These are phyloP conservation scores for Scheffersomyces titani DNA, from an alignment of 1,139 yeast genomes.

Conservation along the genomic window DNA sequence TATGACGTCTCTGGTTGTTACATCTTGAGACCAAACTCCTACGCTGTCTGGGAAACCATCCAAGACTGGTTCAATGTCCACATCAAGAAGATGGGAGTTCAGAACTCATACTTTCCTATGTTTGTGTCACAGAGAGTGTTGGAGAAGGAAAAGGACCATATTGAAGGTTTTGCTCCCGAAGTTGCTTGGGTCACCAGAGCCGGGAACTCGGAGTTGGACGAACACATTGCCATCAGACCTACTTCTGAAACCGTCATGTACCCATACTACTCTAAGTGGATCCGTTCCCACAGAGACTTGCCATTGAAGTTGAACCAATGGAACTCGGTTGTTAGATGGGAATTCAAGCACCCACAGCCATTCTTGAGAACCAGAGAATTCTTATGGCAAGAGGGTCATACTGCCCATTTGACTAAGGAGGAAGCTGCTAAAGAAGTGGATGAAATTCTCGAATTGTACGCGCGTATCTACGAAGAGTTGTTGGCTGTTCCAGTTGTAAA, in stretches of 20 bases:
- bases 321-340: slow-evolving; percentile 99
- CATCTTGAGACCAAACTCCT: slow-evolving; percentile 95
- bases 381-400: slow-evolving; percentile 99
- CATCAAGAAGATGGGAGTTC: slow-evolving; percentile 87
- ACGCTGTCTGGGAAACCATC: slow-evolving; percentile 91
- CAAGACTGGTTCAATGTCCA: slow-evolving; percentile 81
- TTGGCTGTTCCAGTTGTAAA: slow-evolving; percentile 97
- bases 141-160: slow-evolving; percentile 97
- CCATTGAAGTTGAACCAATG: slow-evolving; percentile 97
- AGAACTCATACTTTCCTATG: slow-evolving; percentile 98
- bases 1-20: slow-evolving; percentile 99
- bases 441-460: slow-evolving; percentile 84
- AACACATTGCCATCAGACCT: slow-evolving; percentile 98
- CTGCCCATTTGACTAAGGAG: slow-evolving; percentile 84
- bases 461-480: slow-evolving; percentile 81
- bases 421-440: slow-evolving; percentile 84
- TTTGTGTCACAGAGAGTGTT: slow-evolving; percentile 90
- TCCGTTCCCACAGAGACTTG: slow-evolving; percentile 95
- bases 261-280: slow-evolving; percentile 99
- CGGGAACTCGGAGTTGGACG: slow-evolving; percentile 90
- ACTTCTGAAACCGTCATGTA: slow-evolving; percentile 99
- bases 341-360: slow-evolving; percentile 99
- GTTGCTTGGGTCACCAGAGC: slow-evolving; percentile 99
- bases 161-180: slow-evolving; percentile 99
- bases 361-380: slow-evolving; percentile 98